Evolutionary conservation across 176 grass and related monocot genomes (phyloP), one percentile per base, ranked within the genome.

Genomic region (Oropetium thomaeum): DNA sequence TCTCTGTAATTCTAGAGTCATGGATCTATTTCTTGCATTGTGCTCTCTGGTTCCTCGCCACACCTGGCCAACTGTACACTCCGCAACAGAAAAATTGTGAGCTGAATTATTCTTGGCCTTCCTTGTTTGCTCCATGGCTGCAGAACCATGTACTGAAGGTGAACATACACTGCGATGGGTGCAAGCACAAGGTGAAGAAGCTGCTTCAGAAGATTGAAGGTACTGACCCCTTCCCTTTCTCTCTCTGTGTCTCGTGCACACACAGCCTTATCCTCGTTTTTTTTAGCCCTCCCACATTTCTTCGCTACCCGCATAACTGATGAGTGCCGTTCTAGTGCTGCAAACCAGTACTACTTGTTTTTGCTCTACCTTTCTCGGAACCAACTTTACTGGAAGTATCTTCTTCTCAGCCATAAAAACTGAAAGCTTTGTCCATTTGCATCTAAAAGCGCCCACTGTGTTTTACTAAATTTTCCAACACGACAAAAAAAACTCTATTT

Each of bases 161-260:
- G 80, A 92, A 95, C 87, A 99, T 99, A 92, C 96, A 99, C 87
- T 99, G 96, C 62, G 91, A 99, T 63, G 96, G 96, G 20, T 99
- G 96, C 77, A 95, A 66, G 92, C 84, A 71, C 71, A 92, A 99
- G 83, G 96, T 99, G 65, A 99, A 96, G 92, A 99, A 95, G 74
- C 76, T 88, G 71, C 96, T 99, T 49, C 87, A 87, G 71, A 99
- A 85, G 84, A 95, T 99, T 58, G 96, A 99, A 95, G 96, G 96
- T 99, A 80, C 42, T 51, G 33, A 15, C 28, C 28, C 48, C 32
- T 40, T 73, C 2, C 17, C 64, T 40, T 8, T 19, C 4, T n/a
- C 65, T 19, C 2, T 29, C 35, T 47, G 41, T 47, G 19, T 52
- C 49, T 52, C 49, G 22, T 52, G 49, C 49, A 52, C 49, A 52